These are phyloP conservation scores for Dactylellina sp. DNA, from an alignment of 2,329 filamentous ascomycete species.

Conservation along the genomic window DNA sequence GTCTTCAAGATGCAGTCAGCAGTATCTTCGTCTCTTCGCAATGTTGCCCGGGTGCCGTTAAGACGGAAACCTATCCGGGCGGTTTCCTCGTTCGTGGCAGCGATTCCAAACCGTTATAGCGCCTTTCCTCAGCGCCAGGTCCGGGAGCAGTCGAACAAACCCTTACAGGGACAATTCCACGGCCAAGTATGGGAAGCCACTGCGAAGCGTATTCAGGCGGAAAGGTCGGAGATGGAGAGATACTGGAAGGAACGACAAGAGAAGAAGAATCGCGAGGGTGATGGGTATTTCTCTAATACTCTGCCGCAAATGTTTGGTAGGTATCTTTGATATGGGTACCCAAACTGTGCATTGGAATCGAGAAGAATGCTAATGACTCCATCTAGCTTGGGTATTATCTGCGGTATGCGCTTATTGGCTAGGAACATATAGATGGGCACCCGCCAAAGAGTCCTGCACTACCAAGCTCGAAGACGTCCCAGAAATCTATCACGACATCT, in stretches of 20 bases:
- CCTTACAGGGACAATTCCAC: slow-evolving; percentile 64
- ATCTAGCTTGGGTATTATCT: slow-evolving; percentile 58
- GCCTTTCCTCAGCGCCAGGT: slow-evolving; percentile 26
- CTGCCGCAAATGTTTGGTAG: slow-evolving; percentile 70
- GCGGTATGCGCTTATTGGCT: slow-evolving; percentile 71
- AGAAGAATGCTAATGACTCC: slow-evolving; percentile 18
- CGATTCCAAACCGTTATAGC: slow-evolving; percentile 13
- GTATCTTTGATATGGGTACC: slow-evolving; percentile 60
- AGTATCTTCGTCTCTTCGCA: slow-evolving; percentile 37
- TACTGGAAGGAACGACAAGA: slow-evolving; percentile 63
- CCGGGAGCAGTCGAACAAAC: slow-evolving; percentile 39
- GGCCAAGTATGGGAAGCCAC: slow-evolving; percentile 73
- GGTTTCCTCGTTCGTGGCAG: slow-evolving; percentile 25
- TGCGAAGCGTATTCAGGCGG: slow-evolving; percentile 69
- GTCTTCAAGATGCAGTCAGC: slow-evolving; percentile 38
- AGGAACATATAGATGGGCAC: slow-evolving; percentile 69
- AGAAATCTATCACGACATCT: slow-evolving; percentile 71
- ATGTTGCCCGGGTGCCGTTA: slow-evolving; percentile 19
- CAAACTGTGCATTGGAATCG: too few species aligned
- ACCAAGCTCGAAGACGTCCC: slow-evolving; percentile 69
- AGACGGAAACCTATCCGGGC: slow-evolving; percentile 32
- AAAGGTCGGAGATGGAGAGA: slow-evolving; percentile 70
- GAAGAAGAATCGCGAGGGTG: slow-evolving; percentile 59
- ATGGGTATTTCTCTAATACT: slow-evolving; percentile 64
- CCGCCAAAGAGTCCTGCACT: slow-evolving; percentile 70